Percentiles rank a stretch among this genome's conserved stretches.
phyloP scores from a whole-genome alignment of 2,329 filamentous ascomycete genomes.

The Monilinia fructigena region DNA sequence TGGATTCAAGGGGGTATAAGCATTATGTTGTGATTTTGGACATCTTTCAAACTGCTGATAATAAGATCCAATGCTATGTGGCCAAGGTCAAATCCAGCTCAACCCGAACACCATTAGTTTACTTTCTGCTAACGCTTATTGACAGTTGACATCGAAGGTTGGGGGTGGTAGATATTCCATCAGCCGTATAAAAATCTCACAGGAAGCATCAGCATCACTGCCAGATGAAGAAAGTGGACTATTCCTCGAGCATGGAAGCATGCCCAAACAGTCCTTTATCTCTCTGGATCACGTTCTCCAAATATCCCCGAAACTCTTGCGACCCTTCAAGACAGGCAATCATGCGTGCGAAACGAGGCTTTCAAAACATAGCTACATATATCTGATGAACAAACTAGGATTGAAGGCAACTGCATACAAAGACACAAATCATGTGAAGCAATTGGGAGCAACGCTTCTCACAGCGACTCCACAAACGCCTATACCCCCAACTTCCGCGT shows the following conservation, averaged over 20 bases:
- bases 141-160: neutral
- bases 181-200: neutral
- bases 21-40: neutral
- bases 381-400: neutral
- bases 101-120: neutral
- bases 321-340: neutral
- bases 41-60: neutral
- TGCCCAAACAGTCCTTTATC: neutral
- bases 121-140: neutral
- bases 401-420: neutral
- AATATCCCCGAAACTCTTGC: neutral
- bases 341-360: neutral
- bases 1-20: neutral
- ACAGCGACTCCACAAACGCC: accelerated
- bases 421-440: neutral
- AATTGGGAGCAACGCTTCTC: neutral
- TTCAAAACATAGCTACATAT: neutral
- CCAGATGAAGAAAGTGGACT: neutral
- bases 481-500: no score
- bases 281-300: neutral
- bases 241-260: neutral
- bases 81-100: neutral
- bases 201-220: neutral
- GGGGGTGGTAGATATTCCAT: neutral
- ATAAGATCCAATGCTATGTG: neutral